These are phyloP conservation scores for Eucalyptus marginata DNA, from an alignment of 345 rosid genomes.

Conservation along the genomic window DNA sequence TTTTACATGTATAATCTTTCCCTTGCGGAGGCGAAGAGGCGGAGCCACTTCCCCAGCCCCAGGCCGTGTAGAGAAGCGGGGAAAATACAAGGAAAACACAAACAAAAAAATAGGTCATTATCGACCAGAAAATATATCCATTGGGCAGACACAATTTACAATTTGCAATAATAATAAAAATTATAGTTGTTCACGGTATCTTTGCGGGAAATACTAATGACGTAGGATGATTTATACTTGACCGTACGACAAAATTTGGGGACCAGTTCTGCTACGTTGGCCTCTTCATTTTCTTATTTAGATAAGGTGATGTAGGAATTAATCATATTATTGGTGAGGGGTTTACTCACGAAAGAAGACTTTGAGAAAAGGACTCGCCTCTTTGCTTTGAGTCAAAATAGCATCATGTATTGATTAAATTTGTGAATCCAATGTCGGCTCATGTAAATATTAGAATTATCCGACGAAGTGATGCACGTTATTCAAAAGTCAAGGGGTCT, in stretches of 20 bases:
- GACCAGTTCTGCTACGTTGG: not conserved
- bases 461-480: not conserved
- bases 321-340: not conserved
- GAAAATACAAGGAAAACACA: not conserved
- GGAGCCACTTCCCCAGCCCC: not conserved
- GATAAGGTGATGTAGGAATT: not conserved
- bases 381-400: not conserved
- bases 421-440: not conserved
- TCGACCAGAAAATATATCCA: not conserved
- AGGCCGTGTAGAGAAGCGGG: not conserved
- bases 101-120: not conserved
- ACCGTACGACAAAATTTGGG: not conserved
- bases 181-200: not conserved
- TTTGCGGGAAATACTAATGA: not conserved
- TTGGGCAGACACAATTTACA: not conserved
- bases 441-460: not conserved
- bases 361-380: not conserved
- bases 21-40: not conserved
- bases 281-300: not conserved
- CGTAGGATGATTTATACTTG: not conserved
- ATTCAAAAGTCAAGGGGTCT: not conserved
- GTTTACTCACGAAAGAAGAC: not conserved
- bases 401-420: not conserved
- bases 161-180: not conserved
- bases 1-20: not conserved